Evolutionary conservation across 2,329 filamentous ascomycete species (phyloP).

Genomic region (Gnomoniopsis sp.): DNA sequence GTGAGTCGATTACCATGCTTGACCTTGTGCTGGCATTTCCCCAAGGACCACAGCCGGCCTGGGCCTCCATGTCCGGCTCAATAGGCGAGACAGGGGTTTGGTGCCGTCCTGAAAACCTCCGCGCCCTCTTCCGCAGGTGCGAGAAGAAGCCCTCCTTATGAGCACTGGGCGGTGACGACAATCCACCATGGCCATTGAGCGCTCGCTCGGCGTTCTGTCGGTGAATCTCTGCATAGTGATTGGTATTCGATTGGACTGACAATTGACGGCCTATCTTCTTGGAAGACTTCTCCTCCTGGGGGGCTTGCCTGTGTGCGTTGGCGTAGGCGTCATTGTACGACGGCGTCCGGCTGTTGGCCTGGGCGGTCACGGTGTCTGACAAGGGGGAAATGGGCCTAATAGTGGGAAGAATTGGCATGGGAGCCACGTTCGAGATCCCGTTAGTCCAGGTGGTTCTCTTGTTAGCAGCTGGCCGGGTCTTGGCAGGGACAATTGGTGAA

Average conservation of each 20-base stretch:
- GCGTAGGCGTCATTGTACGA: slow-evolving; percentile 49
- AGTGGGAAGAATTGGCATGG: slow-evolving; percentile 93
- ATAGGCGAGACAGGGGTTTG: slow-evolving; percentile 75
- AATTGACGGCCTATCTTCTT: slow-evolving; percentile 96
- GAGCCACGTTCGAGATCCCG: slow-evolving; percentile 73
- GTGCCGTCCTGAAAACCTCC: slow-evolving; percentile 87
- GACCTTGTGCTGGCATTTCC: slow-evolving; percentile 70
- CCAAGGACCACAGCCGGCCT: slow-evolving; percentile 88
- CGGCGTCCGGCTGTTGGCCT: slow-evolving; percentile 67
- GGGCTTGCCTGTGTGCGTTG: slow-evolving; percentile 33
- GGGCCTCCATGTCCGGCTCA: slow-evolving; percentile 87
- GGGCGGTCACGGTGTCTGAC: slow-evolving; percentile 88
- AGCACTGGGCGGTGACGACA: slow-evolving; percentile 72
- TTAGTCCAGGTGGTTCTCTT: slow-evolving; percentile 96
- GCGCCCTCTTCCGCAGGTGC: slow-evolving; percentile 87
- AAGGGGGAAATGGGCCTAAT: slow-evolving; percentile 94
- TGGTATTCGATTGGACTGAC: slow-evolving; percentile 86
- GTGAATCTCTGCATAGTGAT: slow-evolving; percentile 87
- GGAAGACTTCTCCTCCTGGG: slow-evolving; percentile 60
- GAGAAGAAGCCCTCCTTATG: slow-evolving; percentile 98
- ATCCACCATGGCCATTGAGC: slow-evolving; percentile 74
- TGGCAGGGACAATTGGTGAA: slow-evolving; percentile 26
- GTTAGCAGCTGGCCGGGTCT: slow-evolving; percentile 51
- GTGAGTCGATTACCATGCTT: slow-evolving; percentile 71
- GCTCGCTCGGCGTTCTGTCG: slow-evolving; percentile 88